phyloP scores from a whole-genome alignment of 208 protist species.

The Leishmania mexicana region DNA sequence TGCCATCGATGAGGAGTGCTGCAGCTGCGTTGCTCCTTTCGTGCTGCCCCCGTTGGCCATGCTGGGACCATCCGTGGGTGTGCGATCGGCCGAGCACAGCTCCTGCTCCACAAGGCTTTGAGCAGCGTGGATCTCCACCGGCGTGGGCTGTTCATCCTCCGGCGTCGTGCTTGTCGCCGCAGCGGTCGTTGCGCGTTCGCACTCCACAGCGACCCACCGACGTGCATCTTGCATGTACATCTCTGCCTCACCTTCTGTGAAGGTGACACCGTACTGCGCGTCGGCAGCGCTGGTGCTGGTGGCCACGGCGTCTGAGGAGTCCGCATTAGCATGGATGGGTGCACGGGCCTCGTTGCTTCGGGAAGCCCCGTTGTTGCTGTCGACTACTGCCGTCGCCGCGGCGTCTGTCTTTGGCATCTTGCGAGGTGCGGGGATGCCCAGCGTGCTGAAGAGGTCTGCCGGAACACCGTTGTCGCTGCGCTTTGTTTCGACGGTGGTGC shows the following conservation, averaged over 20 bases:
- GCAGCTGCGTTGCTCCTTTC: neutral
- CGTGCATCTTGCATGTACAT: conserved; percentile 19
- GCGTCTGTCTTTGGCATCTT: conserved; percentile 18
- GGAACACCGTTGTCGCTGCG: conserved; percentile 4
- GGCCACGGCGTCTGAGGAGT: neutral
- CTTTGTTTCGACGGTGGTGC: neutral
- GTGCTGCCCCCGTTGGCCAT: neutral
- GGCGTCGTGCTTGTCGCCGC: neutral
- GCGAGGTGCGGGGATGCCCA: conserved; percentile 22
- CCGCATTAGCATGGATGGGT: neutral
- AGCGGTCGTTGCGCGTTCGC: conserved; percentile 11
- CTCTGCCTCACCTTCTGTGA: conserved; percentile 8
- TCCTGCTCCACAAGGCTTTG: conserved; percentile 12
- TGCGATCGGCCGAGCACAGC: neutral
- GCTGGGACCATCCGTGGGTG: neutral
- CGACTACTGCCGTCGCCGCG: neutral
- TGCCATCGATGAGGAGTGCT: conserved; percentile 2
- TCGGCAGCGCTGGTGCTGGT: neutral
- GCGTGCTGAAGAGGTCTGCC: conserved; percentile 9
- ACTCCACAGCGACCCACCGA: conserved; percentile 30
- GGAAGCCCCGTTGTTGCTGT: neutral
- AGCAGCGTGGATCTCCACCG: neutral
- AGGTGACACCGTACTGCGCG: neutral
- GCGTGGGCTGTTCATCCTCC: neutral
- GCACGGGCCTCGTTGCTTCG: neutral